These are phyloP conservation scores for Pleomassaria siparia DNA, from an alignment of 2,329 filamentous ascomycete species.

Conservation along the genomic window DNA sequence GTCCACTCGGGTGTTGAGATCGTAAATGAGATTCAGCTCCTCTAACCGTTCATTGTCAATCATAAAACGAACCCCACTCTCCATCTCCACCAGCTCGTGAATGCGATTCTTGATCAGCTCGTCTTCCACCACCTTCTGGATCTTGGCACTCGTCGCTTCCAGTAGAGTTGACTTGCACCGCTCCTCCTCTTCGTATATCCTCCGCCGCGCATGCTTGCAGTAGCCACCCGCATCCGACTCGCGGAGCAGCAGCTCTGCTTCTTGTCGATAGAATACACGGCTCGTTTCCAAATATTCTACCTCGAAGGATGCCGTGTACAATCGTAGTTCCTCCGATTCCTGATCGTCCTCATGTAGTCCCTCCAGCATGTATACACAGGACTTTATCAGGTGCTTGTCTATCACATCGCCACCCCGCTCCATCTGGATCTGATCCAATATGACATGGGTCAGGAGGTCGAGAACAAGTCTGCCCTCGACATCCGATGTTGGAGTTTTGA, in stretches of 20 bases:
- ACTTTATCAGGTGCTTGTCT: constrained; percentile 77
- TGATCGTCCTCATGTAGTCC: constrained; percentile 79
- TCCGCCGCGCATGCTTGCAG: constrained; percentile 71
- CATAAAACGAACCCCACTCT: constrained; percentile 87
- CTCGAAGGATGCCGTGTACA: constrained; percentile 86
- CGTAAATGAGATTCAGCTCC: constrained; percentile 79
- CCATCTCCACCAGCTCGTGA: constrained; percentile 78
- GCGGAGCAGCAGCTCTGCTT: constrained; percentile 73
- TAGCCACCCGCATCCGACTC: constrained; percentile 81
- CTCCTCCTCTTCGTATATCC: constrained; percentile 78
- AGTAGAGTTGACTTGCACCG: constrained; percentile 83
- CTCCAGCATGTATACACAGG: constrained; percentile 87
- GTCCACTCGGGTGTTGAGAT: constrained; percentile 77
- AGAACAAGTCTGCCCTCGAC: constrained; percentile 59
- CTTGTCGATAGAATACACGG: constrained; percentile 70
- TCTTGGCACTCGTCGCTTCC: constrained; percentile 68
- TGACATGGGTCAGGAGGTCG: constrained; percentile 74
- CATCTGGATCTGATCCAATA: constrained; percentile 90
- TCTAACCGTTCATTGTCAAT: constrained; percentile 82
- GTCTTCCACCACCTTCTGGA: constrained; percentile 75
- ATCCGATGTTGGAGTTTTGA: constrained; percentile 59
- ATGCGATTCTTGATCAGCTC: constrained; percentile 79
- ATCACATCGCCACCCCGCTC: constrained; percentile 89
- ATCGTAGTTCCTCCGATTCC: constrained; percentile 74
- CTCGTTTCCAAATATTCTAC: constrained; percentile 73